Conservation (phyloP, 164 flowering plant species). For the Magnolia changhungtana region DNA sequence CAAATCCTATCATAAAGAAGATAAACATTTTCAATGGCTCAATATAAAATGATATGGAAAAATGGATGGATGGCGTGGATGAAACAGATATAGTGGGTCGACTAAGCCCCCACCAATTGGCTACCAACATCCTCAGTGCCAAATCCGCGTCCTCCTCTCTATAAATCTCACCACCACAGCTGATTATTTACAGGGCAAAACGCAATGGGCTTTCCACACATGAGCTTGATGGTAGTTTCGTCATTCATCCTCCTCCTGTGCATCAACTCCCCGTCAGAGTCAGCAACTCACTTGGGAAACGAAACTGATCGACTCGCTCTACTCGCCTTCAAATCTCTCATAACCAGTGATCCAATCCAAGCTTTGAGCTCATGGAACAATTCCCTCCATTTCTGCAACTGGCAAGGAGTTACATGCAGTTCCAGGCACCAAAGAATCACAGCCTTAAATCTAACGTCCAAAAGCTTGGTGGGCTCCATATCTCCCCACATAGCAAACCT, state of each 20-base stretch:
- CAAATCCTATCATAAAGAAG: too few relatives aligned
- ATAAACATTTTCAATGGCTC: too few relatives aligned
- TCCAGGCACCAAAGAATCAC: not conserved
- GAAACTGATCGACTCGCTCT: not conserved
- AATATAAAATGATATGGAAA: too few relatives aligned
- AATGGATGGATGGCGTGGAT: too few relatives aligned
- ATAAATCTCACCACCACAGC: too few relatives aligned
- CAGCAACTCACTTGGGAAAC: not conserved
- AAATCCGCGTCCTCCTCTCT: too few relatives aligned
- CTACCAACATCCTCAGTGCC: too few relatives aligned
- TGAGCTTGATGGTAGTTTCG: not conserved
- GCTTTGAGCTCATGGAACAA: not conserved
- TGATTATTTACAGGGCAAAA: too few relatives aligned
- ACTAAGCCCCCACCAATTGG: too few relatives aligned
- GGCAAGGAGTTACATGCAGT: slow-evolving; percentile 3
- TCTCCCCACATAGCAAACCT: not conserved
- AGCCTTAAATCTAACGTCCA: not conserved
- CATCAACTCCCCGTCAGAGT: not conserved
- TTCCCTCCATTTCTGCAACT: slow-evolving; percentile 1
- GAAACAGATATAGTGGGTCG: too few relatives aligned
- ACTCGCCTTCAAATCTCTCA: slow-evolving; percentile 5
- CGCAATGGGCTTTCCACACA: not conserved
- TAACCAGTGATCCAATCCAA: not conserved
- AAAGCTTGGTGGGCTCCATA: not conserved
- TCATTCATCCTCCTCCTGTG: not conserved